These are phyloP conservation scores for Solanum bulbocastanum DNA, from an alignment of 257 asterid genomes.

Conservation along the genomic window DNA sequence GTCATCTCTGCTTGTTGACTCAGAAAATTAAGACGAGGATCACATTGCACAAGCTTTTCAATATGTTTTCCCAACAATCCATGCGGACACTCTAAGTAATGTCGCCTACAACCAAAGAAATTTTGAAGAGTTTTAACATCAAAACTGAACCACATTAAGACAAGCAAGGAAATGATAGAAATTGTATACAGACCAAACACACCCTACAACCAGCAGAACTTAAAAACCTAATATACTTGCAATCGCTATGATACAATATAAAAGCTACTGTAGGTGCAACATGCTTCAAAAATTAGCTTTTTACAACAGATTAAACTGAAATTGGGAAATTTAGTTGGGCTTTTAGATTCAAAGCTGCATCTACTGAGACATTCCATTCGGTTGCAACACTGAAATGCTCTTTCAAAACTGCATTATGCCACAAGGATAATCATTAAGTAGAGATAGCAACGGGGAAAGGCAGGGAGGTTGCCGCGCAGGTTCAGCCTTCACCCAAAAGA, in stretches of 20 bases:
- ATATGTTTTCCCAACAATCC: constrained; percentile 87
- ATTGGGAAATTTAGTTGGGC: not conserved
- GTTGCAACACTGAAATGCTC: not conserved
- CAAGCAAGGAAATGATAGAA: not conserved
- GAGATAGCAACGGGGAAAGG: not conserved
- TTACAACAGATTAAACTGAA: not conserved
- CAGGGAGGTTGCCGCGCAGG: not conserved
- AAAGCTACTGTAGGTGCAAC: not conserved
- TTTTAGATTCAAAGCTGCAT: not conserved
- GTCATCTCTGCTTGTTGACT: constrained; percentile 79
- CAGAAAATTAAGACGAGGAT: constrained; percentile 80
- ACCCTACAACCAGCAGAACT: not conserved
- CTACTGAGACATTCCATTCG: not conserved
- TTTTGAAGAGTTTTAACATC: not conserved
- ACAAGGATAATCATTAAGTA: not conserved
- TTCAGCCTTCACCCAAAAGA: not conserved
- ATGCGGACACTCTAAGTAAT: constrained; percentile 75
- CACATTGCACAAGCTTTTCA: constrained; percentile 87
- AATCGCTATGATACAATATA: not conserved
- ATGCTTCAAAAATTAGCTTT: not conserved
- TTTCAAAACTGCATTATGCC: not conserved
- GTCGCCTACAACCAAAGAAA: constrained; percentile 44
- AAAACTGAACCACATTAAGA: not conserved
- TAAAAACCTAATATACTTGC: not conserved
- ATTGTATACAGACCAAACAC: not conserved